Base-by-base conservation (phyloP, 148 eudicot species). In the Rheum nobile region DNA sequence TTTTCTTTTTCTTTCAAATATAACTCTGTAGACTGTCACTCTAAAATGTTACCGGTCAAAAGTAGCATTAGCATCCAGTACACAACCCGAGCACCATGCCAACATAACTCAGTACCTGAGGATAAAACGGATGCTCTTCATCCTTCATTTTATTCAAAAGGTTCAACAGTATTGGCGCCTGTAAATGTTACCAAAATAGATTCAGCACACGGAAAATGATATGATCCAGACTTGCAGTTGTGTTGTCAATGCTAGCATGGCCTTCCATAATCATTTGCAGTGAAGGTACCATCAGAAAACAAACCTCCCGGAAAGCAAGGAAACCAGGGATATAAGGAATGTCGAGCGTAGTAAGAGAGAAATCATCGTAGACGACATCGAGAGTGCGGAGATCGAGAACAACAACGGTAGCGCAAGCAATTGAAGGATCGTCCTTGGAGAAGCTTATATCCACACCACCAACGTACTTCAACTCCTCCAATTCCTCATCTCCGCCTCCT, bases 361-460 rank as follows among this genome's bases (percentile, higher is more conserved):
- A 95, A 86, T 91, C 97, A 31, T 87, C 84, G 76, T 90, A 86
- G 12, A 91, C 87, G 77, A 91, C 87, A 71, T 80, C 73, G 16
- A 87, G 81, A 47, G 85, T 81, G 1, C 61, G 72, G 37, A 87
- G 71, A 17, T 94, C 89, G 83, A 91, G 80, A 71, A 94, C 89
- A 17, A 94, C 96, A 43, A 94, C 86, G 2, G 90, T 77, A 34
- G 87, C 98, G 87, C 97, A 95, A 8, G 96, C 98, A 81, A 87
- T 42, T 43, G 92, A 83, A 4, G 90, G 86, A 21, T 95, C 93
- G 38, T 87, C 84, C 69, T 93, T 93, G 7, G 79, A 78, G 79
- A 95, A 95, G 77, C 98, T 95, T 75, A 95, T 77, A 78, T 95
- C 98, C 55, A 91, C 98, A 48, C 98, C 98, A 76, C 96, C 98